phyloP scores from a whole-genome alignment of 306 rosid genomes.

The Pachyrhizus erosus region DNA sequence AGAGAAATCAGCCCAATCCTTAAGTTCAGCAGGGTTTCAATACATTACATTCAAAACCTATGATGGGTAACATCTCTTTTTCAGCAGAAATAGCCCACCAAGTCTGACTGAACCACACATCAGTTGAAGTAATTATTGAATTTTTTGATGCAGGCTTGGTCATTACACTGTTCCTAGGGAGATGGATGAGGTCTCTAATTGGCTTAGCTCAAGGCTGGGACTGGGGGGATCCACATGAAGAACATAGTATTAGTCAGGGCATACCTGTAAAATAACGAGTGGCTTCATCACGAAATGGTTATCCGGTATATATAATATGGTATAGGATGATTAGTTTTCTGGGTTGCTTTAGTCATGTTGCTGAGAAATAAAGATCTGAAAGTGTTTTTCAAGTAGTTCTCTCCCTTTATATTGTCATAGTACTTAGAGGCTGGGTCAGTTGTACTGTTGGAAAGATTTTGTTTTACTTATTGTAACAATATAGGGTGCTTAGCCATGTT shows the following conservation, averaged over 20 bases:
- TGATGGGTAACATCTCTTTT: conserved; percentile 69
- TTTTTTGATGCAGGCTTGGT: conserved; percentile 70
- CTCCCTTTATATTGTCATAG: conserved; percentile 38
- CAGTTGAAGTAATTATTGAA: conserved; percentile 15
- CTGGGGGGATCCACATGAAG: conserved; percentile 62
- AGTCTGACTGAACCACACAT: conserved; percentile 2
- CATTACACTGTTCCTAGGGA: conserved; percentile 90
- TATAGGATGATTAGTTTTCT: conserved; percentile 47
- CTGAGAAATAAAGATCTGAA: conserved; percentile 41
- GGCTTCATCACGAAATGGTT: conserved; percentile 47
- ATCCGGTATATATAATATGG: conserved; percentile 43
- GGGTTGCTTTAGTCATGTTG: conserved; percentile 38
- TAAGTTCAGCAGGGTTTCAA: conserved; percentile 84
- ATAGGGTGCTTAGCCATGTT: not conserved
- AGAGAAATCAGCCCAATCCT: conserved; percentile 72
- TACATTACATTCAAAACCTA: conserved; percentile 68
- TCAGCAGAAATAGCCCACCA: not conserved
- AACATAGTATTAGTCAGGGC: not conserved
- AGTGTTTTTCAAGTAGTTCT: conserved; percentile 45
- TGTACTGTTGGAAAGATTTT: conserved; percentile 14
- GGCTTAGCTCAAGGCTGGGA: conserved; percentile 80
- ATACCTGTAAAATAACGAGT: conserved; percentile 27
- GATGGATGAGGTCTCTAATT: conserved; percentile 84
- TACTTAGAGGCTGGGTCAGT: conserved; percentile 30
- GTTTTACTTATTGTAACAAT: conserved; percentile 39